Conservation (phyloP, 441 rosid genomes). For the Populus hybrid region DNA sequence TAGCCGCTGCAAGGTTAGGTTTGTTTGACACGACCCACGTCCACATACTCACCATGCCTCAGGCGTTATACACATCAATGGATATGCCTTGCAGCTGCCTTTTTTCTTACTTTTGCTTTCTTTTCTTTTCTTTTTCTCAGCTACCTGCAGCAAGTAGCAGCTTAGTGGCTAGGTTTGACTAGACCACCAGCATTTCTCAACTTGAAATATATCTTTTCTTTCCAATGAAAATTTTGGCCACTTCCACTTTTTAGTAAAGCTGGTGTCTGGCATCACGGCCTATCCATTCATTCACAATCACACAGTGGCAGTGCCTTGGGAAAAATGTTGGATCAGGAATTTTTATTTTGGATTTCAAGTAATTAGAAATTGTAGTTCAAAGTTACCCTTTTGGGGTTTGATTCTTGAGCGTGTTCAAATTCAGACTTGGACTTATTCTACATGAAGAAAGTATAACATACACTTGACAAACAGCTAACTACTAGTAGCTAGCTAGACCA, state of each 20-base stretch:
- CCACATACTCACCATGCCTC: slow-evolving; percentile 31
- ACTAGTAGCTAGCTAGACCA: neutral
- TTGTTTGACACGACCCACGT: slow-evolving; percentile 48
- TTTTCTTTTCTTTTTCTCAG: slow-evolving; percentile 31
- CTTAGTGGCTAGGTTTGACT: slow-evolving; percentile 47
- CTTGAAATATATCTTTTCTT: neutral
- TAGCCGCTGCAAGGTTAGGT: slow-evolving; percentile 14
- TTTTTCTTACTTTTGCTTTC: slow-evolving; percentile 16
- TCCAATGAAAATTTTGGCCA: neutral
- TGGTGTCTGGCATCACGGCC: slow-evolving; percentile 16
- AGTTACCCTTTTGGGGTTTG: neutral
- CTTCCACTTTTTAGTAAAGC: slow-evolving; percentile 9
- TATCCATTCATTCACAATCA: neutral
- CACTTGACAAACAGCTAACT: neutral
- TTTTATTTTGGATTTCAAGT: neutral
- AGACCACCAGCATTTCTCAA: slow-evolving; percentile 27
- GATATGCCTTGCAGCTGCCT: slow-evolving; percentile 28
- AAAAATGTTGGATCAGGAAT: neutral
- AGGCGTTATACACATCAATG: slow-evolving; percentile 25
- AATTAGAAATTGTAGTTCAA: neutral
- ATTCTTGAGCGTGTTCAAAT: neutral
- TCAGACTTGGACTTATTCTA: neutral
- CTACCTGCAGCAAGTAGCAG: neutral
- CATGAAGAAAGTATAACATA: neutral
- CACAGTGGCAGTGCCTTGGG: neutral